Percentiles rank a stretch among this genome's conserved stretches.
These are phyloP conservation scores for Saturnispora besseyi DNA, from an alignment of 805 yeast genomes.

Conservation along the genomic window DNA sequence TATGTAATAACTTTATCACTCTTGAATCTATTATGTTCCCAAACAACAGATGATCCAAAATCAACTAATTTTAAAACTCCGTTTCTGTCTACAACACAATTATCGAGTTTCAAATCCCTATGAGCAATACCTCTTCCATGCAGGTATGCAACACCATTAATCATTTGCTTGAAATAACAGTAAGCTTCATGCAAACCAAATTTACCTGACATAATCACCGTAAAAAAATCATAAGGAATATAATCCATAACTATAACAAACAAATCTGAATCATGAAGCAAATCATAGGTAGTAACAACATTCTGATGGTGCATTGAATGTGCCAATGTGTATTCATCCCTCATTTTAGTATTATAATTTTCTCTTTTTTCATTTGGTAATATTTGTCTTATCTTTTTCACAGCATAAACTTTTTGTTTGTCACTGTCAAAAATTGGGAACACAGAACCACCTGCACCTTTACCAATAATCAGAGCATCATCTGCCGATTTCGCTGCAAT, in stretches of 20 bases:
- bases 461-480: constrained; percentile 38
- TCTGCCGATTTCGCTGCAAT: constrained; percentile 6
- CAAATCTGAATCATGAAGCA: constrained; percentile 56
- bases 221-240: constrained; percentile 85
- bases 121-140: constrained; percentile 85
- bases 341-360: constrained; percentile 70
- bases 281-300: constrained; percentile 71
- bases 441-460: constrained; percentile 96
- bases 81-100: constrained; percentile 69
- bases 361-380: constrained; percentile 50
- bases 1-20: background rate
- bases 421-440: constrained; percentile 56
- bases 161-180: constrained; percentile 79
- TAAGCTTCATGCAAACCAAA: constrained; percentile 62
- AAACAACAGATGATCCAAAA: constrained; percentile 87
- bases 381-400: constrained; percentile 73
- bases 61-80: constrained; percentile 86
- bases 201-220: constrained; percentile 82
- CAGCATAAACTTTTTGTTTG: constrained; percentile 58
- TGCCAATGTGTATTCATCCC: constrained; percentile 76
- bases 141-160: constrained; percentile 63
- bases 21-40: constrained; percentile 30
- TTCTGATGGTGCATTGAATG: constrained; percentile 71
- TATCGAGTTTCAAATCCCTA: constrained; percentile 86
- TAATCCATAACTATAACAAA: constrained; percentile 85